These are phyloP conservation scores for Aspergillus bombycis DNA, from an alignment of 2,329 filamentous ascomycete species.

Conservation along the genomic window DNA sequence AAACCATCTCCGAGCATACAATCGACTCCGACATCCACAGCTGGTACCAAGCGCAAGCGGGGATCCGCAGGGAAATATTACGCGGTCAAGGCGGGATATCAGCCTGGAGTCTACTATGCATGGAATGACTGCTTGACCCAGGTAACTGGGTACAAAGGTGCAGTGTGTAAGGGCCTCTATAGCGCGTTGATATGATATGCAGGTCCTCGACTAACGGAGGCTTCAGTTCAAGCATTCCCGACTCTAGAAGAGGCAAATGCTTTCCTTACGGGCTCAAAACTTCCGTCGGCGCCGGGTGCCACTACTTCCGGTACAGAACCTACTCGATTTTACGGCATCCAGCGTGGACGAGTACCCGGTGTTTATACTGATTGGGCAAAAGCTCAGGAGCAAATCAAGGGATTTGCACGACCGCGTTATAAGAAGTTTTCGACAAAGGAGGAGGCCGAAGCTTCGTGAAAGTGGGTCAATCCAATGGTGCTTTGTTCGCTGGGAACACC, in stretches of 20 bases:
- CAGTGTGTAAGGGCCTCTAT: conserved; percentile 62
- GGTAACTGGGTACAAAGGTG: conserved; percentile 66
- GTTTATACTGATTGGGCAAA: conserved; percentile 70
- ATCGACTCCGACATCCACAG: conserved; percentile 35
- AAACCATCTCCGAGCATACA: conserved; percentile 30
- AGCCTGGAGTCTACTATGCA: conserved; percentile 65
- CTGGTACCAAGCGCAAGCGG: conserved; percentile 61
- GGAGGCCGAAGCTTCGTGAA: conserved; percentile 80
- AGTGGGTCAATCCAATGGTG: conserved; percentile 36
- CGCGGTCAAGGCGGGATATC: conserved; percentile 63
- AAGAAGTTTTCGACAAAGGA: conserved; percentile 68
- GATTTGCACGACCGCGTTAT: conserved; percentile 69
- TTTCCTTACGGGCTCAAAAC: conserved; percentile 68
- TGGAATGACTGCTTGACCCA: conserved; percentile 66
- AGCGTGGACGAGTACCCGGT: conserved; percentile 60
- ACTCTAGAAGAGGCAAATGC: conserved; percentile 74
- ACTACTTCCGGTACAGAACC: conserved; percentile 41
- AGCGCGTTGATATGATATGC: not conserved
- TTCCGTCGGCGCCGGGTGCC: conserved; percentile 35
- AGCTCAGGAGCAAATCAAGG: conserved; percentile 73
- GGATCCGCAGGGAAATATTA: conserved; percentile 60
- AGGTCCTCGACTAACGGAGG: not conserved
- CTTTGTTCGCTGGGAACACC: conserved; percentile 30
- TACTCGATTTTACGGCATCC: conserved; percentile 64
- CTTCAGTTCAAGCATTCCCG: conserved; percentile 76